Base-by-base conservation (phyloP, 345 rosid genomes). In the Raphanus raphanistrum region DNA sequence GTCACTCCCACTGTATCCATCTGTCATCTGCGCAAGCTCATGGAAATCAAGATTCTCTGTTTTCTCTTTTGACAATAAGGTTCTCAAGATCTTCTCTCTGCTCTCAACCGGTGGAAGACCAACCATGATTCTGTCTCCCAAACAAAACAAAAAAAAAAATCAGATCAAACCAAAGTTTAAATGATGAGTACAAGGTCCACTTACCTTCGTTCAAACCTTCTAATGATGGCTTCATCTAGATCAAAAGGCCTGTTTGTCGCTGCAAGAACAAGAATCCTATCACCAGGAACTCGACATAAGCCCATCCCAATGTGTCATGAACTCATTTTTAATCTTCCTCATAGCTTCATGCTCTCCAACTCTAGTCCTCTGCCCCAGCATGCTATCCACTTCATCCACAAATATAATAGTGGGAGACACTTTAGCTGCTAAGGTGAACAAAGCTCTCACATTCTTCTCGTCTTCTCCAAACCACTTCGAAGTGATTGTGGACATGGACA, bases 401-500 rank as follows among this genome's bases (percentile, higher is more conserved):
- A 93, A 96, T 65, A 96, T 96, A 65, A 96, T 96, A 6, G 99
- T 91, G 1, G 99, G 99, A 12, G 99, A 89, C 48, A 96, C 98
- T 85, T 93, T 96, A 11, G 95, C 94, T 55, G 99, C 99, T 4
- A 96, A 90, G 0, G 94, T 84, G 80, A 96, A 96, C 59, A 96
- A 80, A 41, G 99, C 98, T 70, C 96, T 87, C 25, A 96, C 98
- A 41, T 93, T 96, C 86, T 96, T 96, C 75, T 96, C 99, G 45
- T 96, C 99, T 87, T 96, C 99, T 33, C 99, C 98, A 67, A 93
- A 96, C 99, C 99, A 96, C 86, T 96, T 96, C 17, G 98, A 93
- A 38, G 99, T 96, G 76, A 96, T 91, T 81, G 98, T 96, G 80
- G 99, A 96, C 98, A 96, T 91, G 0, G 98, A 96, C 36, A 96